phyloP scores from a whole-genome alignment of 78 protist genomes.

The Dictyostelium brefeldianum region DNA sequence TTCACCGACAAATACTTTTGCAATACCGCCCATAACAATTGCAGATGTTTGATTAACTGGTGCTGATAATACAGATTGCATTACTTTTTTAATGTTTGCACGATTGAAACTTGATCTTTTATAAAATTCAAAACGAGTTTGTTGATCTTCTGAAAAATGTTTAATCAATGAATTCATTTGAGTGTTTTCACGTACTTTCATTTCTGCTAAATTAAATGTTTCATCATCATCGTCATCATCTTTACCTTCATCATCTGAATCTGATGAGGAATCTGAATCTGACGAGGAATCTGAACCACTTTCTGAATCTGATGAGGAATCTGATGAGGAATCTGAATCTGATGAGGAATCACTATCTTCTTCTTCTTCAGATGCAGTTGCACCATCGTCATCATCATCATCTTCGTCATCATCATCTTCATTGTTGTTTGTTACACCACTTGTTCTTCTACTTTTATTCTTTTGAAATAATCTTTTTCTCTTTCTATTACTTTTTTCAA shows the following conservation, averaged over 20 bases:
- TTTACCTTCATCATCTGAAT: slow-evolving; percentile 38
- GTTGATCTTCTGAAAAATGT: slow-evolving; percentile 57
- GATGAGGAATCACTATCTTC: background rate
- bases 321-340: background rate
- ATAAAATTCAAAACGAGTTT: slow-evolving; percentile 56
- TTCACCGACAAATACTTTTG: slow-evolving; percentile 77
- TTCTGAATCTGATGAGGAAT: background rate
- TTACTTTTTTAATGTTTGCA: slow-evolving; percentile 46
- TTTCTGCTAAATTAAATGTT: background rate
- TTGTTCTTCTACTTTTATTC: background rate
- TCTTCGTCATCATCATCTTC: slow-evolving; percentile 8
- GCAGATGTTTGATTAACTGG: slow-evolving; percentile 63
- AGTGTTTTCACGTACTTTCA: background rate
- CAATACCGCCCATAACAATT: slow-evolving; percentile 74
- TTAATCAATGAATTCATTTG: slow-evolving; percentile 28
- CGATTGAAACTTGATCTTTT: slow-evolving; percentile 40
- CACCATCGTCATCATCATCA: background rate
- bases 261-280: slow-evolving; percentile 13
- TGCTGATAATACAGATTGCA: slow-evolving; percentile 58
- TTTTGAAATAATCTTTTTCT: slow-evolving; percentile 7
- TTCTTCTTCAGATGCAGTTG: background rate
- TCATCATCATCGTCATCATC: slow-evolving; percentile 66
- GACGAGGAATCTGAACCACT: background rate
- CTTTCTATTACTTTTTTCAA: background rate
- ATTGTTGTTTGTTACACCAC: background rate